Evolutionary conservation across 768 basidiomycete genomes (phyloP).

Genomic region (Trichaptum fuscoviolaceum): DNA sequence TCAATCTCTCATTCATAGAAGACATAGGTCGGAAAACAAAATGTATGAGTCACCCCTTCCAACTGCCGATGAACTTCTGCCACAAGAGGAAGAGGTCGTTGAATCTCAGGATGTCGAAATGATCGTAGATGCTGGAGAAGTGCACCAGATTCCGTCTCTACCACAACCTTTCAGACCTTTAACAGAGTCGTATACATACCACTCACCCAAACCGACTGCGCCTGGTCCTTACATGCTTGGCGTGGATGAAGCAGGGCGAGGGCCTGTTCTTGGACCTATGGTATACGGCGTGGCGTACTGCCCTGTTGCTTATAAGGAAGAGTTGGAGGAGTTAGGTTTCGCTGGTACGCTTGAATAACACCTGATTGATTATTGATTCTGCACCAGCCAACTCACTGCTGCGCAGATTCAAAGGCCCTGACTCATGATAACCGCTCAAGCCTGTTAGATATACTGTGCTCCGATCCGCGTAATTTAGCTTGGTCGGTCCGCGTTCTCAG

Average conservation of each 20-base stretch:
- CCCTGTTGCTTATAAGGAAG: constrained; percentile 66
- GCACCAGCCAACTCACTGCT: neutral
- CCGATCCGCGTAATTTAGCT: constrained; percentile 64
- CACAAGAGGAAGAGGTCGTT: neutral
- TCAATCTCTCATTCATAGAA: neutral
- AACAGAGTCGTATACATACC: constrained; percentile 69
- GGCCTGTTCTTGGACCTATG: constrained; percentile 91
- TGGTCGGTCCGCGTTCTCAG: constrained; percentile 81
- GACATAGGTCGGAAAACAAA: neutral
- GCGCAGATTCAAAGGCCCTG: constrained; percentile 86
- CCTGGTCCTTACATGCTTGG: constrained; percentile 87
- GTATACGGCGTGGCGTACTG: constrained; percentile 97
- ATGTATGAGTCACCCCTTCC: neutral
- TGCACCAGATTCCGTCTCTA: constrained; percentile 41
- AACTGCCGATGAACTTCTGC: neutral
- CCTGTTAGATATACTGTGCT: constrained; percentile 61
- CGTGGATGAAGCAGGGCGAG: constrained; percentile 97
- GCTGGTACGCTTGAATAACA: constrained; percentile 52
- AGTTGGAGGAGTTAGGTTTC: constrained; percentile 80
- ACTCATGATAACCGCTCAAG: constrained; percentile 62
- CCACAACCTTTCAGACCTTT: constrained; percentile 54
- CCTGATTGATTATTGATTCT: neutral
- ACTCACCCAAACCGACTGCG: constrained; percentile 65
- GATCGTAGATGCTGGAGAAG: neutral
- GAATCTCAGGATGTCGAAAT: neutral